A percentile compares a stretch with the other conserved stretches of the same genome.
Evolutionary conservation across 495 filamentous ascomycete species (phyloP).

Genomic region (Podospora comata): DNA sequence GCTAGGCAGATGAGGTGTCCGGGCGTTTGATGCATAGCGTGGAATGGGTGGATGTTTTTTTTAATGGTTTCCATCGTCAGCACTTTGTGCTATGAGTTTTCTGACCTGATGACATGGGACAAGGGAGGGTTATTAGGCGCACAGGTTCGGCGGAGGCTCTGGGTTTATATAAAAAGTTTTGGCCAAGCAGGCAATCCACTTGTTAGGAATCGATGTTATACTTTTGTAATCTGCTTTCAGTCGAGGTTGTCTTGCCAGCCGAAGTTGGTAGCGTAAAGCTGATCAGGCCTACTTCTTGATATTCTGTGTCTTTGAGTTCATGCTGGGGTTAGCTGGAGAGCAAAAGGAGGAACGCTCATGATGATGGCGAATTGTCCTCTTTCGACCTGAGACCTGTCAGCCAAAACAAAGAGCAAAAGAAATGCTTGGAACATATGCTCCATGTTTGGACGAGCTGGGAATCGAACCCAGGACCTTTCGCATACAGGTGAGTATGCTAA

Average conservation of each 20-base stretch:
- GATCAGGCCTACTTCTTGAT: no score
- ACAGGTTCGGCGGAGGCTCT: background rate
- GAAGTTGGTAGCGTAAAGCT: no score
- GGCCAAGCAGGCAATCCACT: background rate
- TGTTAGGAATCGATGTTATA: background rate
- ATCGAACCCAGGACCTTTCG: conserved; percentile 28
- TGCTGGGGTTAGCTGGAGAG: no score
- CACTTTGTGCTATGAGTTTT: conserved; percentile 28
- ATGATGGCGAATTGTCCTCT: no score
- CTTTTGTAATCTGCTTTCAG: background rate
- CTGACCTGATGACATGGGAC: conserved; percentile 21
- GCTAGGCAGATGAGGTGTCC: background rate
- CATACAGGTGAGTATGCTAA: conserved; percentile 20
- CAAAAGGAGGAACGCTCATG: no score
- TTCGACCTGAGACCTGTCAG: background rate
- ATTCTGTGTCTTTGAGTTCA: no score
- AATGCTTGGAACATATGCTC: background rate
- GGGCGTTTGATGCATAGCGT: conserved; percentile 25
- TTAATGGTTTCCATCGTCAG: conserved; percentile 19
- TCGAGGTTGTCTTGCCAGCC: background rate
- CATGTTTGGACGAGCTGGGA: conserved; percentile 23
- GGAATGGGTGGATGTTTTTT: conserved; percentile 16
- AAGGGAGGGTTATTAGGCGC: conserved; percentile 8
- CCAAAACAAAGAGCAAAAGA: background rate
- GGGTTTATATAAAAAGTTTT: background rate